These are phyloP conservation scores for Coemansia sp. DNA, from an alignment of 192 early-diverging fungal species.

Conservation along the genomic window DNA sequence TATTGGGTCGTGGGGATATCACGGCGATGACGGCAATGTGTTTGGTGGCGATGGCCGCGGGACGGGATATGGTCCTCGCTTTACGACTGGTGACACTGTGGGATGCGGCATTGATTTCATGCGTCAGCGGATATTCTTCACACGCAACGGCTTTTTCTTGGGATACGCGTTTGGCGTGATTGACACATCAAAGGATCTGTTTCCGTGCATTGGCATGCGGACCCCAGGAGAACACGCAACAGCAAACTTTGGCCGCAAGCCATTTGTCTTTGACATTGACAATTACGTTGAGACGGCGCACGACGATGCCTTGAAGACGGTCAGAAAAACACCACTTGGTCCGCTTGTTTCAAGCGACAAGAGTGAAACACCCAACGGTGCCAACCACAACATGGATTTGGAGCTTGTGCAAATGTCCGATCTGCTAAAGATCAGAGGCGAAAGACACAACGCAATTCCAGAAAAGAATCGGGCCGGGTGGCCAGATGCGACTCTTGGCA, in stretches of 20 bases:
- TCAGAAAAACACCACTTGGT: slow-evolving; percentile 9
- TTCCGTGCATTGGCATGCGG: slow-evolving; percentile 64
- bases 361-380: not conserved
- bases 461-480: slow-evolving; percentile 6
- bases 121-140: slow-evolving; percentile 78
- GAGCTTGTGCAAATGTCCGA: slow-evolving; percentile 3
- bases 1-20: slow-evolving; percentile 89
- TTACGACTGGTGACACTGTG: slow-evolving; percentile 88
- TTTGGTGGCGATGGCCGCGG: slow-evolving; percentile 79
- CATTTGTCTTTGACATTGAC: slow-evolving; percentile 64
- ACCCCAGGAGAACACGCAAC: slow-evolving; percentile 58
- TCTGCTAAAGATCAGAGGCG: slow-evolving; percentile 7
- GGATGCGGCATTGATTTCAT: slow-evolving; percentile 92
- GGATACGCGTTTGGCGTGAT: slow-evolving; percentile 59
- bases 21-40: slow-evolving; percentile 90
- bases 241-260: slow-evolving; percentile 63
- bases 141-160: slow-evolving; percentile 82
- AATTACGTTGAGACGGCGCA: slow-evolving; percentile 27
- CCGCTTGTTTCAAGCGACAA: slow-evolving; percentile 12
- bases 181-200: slow-evolving; percentile 45
- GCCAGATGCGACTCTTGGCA: slow-evolving; percentile 31
- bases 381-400: not conserved
- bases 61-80: slow-evolving; percentile 80
- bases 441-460: not conserved
- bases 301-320: slow-evolving; percentile 21